Evolutionary conservation across 2,329 filamentous ascomycete species (phyloP), one percentile per base, ranked within the genome.

Genomic region (Immersiporthe knoxdaviesiana): DNA sequence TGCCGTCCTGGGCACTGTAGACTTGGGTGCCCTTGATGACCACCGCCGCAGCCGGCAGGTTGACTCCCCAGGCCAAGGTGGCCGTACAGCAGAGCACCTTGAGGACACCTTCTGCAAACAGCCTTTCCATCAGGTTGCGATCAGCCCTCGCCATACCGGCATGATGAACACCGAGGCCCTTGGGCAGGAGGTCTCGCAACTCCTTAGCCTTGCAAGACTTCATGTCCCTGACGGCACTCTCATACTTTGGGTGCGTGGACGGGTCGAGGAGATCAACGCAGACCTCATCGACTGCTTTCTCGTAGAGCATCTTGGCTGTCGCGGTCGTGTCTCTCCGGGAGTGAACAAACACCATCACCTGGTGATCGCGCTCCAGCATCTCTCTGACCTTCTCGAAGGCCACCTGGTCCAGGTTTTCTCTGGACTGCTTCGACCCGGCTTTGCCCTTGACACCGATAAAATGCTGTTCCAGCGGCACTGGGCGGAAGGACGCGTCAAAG

Each of bases 291-390:
- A 89, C 84, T 1, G 96, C 96, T 83, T 96, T 94, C 74, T 97
- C 91, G 71, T 92, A 90, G 35, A 99, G 83, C 83, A 91, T 93
- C 73, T 92, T 91, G 60, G 96, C 94, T 1, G 95, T 97, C 71
- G 91, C 87, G 73, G 97, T 89, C 0, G 97, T 99, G 74, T 99
- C 97, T 77, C 97, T 94, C 35, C 96, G 88, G 0, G 95, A 97
- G 78, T 99, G 97, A 14, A 99, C 97, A 79, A 99, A 99, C 0
- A 99, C 95, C 97, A 99, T 99, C 73, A 99, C 88, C 78, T 99
- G 96, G 76, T 99, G 96, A n/a, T 92, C 94, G 69, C 85, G 84
- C 76, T 94, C 89, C 3, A 99, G 84, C 94, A 99, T 97, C 65
- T 96, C 92, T 74, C 90, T 91, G 61, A 97, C 94, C 78, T 99